Conservation (phyloP, 768 basidiomycete species). For the Hypholoma fasciculare region DNA sequence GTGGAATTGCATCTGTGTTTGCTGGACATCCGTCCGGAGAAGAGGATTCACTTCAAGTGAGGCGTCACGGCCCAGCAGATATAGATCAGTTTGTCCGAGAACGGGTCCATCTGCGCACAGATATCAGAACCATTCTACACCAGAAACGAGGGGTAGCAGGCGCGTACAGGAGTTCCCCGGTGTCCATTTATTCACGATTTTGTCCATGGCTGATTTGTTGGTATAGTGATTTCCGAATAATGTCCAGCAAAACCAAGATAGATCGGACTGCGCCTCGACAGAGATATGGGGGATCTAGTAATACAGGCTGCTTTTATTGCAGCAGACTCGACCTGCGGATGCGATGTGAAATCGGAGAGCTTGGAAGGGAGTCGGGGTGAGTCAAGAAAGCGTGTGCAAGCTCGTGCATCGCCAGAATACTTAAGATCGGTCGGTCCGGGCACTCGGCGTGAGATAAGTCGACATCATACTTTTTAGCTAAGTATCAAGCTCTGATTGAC, state of each 20-base stretch:
- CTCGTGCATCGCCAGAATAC: too few species aligned
- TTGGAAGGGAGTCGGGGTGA: too few species aligned
- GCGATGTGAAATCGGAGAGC: too few species aligned
- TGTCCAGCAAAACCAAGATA: not conserved
- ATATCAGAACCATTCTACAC: not conserved
- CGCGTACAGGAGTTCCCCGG: slow-evolving; percentile 43
- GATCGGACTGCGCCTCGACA: too few species aligned
- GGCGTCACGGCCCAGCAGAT: slow-evolving; percentile 69
- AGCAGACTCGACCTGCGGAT: too few species aligned
- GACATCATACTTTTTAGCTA: too few species aligned
- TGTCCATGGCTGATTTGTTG: slow-evolving; percentile 9
- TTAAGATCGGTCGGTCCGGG: too few species aligned
- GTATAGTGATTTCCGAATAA: not conserved
- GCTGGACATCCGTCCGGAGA: slow-evolving; percentile 45
- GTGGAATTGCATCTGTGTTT: slow-evolving; percentile 73
- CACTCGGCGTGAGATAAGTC: too few species aligned
- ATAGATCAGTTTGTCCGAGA: slow-evolving; percentile 78
- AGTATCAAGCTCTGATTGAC: too few species aligned
- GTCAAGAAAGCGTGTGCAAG: too few species aligned
- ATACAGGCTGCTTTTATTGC: too few species aligned
- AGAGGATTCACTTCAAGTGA: slow-evolving; percentile 65
- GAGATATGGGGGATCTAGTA: too few species aligned
- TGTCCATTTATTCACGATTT: slow-evolving; percentile 39
- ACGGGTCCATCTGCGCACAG: slow-evolving; percentile 68
- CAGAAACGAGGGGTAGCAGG: not conserved